phyloP scores from a whole-genome alignment of 305 asterid species.

The Fraxinus dipetala region DNA sequence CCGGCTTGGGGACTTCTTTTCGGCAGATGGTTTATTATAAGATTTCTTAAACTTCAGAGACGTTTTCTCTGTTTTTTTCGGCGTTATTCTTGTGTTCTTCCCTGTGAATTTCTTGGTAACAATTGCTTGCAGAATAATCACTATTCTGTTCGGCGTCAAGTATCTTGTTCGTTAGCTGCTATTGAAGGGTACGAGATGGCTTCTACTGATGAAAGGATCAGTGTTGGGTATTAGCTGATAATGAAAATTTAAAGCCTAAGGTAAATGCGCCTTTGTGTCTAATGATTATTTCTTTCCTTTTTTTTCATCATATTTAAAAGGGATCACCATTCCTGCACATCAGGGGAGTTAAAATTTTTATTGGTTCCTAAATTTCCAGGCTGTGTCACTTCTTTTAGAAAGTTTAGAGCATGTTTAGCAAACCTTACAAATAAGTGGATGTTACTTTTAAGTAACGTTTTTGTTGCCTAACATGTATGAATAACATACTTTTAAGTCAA shows the following conservation, averaged over 20 bases:
- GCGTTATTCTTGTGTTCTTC: no score
- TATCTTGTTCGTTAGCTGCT: constrained; percentile 79
- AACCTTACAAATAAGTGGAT: neutral
- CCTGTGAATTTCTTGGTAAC: no score
- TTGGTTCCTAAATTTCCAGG: neutral
- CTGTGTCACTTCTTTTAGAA: neutral
- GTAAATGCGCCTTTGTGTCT: constrained; percentile 29
- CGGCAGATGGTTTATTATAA: no score
- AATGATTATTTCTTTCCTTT: neutral
- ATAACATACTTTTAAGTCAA: neutral
- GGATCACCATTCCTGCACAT: neutral
- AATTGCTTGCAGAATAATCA: no score
- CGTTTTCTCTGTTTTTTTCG: no score
- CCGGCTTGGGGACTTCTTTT: no score
- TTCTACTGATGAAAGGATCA: constrained; percentile 65
- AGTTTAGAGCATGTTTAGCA: neutral
- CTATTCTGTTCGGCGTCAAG: neutral
- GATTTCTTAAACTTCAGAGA: no score
- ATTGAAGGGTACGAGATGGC: constrained; percentile 79
- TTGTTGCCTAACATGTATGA: neutral
- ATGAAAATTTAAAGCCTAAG: constrained; percentile 61
- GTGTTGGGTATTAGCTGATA: constrained; percentile 92
- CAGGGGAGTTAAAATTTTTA: neutral
- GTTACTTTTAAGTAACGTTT: neutral
- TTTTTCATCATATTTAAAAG: neutral